A percentile compares a stretch with the other conserved stretches of the same genome.
These are phyloP conservation scores for Aphanomyces astaci DNA, from an alignment of 352 stramenopile genomes.

Conservation along the genomic window DNA sequence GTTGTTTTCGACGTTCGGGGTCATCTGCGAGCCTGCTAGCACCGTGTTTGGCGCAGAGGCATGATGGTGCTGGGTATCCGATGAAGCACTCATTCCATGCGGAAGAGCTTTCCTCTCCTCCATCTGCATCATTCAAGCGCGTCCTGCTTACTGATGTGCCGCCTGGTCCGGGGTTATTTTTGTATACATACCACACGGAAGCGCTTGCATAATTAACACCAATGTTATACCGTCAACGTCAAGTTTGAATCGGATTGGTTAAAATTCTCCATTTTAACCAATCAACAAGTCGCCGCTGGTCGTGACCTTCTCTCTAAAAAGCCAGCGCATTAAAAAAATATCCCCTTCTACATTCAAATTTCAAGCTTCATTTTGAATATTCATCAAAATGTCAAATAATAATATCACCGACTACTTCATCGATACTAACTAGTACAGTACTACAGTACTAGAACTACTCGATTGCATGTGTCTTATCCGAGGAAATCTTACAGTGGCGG, in stretches of 20 bases:
- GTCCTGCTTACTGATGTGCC: background rate
- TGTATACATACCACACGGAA: background rate
- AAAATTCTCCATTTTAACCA: background rate
- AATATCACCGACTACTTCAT: too few species aligned
- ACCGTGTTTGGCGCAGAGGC: background rate
- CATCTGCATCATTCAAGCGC: slow-evolving; percentile 17
- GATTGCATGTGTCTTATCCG: too few species aligned
- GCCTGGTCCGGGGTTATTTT: background rate
- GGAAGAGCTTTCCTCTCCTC: slow-evolving; percentile 20
- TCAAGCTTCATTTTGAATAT: background rate
- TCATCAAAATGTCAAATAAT: too few species aligned
- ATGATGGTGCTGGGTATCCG: background rate
- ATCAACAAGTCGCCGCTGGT: background rate
- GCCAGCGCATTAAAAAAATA: background rate
- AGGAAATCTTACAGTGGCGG: too few species aligned
- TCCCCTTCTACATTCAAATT: background rate
- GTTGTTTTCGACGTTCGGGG: background rate
- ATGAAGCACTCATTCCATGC: background rate
- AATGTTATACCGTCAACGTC: slow-evolving; percentile 3
- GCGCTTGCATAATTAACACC: background rate
- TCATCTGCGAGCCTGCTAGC: background rate
- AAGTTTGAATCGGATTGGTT: slow-evolving; percentile 1
- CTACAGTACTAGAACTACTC: too few species aligned
- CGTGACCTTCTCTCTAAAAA: background rate
- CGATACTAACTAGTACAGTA: too few species aligned